Evolutionary conservation across 495 filamentous ascomycete species (phyloP).

Genomic region (Jackrogersella minutella): DNA sequence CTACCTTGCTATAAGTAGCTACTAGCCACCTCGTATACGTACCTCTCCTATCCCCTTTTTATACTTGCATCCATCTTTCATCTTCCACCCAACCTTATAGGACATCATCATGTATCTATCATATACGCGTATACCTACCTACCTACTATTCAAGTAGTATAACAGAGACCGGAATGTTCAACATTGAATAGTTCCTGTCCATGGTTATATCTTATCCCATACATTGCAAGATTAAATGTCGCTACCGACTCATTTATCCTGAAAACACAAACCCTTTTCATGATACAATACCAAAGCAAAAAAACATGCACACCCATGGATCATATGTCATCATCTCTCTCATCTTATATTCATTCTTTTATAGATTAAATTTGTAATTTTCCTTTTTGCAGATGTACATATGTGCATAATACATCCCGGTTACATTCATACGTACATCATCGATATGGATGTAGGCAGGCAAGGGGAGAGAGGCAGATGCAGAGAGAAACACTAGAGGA

Average conservation of each 20-base stretch:
- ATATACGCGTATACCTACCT: too few species aligned
- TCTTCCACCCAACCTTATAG: too few species aligned
- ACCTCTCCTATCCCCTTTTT: too few species aligned
- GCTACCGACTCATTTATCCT: slow-evolving; percentile 12
- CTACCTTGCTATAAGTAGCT: slow-evolving; percentile 26
- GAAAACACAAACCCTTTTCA: background rate
- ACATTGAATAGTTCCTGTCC: background rate
- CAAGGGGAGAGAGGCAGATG: slow-evolving; percentile 13
- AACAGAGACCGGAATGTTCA: too few species aligned
- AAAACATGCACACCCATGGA: too few species aligned
- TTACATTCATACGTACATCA: background rate
- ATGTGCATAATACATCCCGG: too few species aligned
- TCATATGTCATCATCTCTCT: background rate
- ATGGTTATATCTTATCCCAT: slow-evolving; percentile 1
- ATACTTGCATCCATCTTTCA: too few species aligned
- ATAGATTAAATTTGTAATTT: background rate
- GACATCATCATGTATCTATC: too few species aligned
- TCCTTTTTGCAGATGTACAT: background rate
- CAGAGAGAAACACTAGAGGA: too few species aligned
- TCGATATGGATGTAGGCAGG: too few species aligned
- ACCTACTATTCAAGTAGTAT: too few species aligned
- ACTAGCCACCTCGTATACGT: slow-evolving; percentile 10
- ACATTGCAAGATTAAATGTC: background rate
- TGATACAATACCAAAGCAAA: too few species aligned
- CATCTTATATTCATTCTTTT: slow-evolving; percentile 1